Percentiles rank a stretch among this genome's conserved stretches.
These are phyloP conservation scores for Kwoniella sp. DNA, from an alignment of 768 basidiomycete species.

Conservation along the genomic window DNA sequence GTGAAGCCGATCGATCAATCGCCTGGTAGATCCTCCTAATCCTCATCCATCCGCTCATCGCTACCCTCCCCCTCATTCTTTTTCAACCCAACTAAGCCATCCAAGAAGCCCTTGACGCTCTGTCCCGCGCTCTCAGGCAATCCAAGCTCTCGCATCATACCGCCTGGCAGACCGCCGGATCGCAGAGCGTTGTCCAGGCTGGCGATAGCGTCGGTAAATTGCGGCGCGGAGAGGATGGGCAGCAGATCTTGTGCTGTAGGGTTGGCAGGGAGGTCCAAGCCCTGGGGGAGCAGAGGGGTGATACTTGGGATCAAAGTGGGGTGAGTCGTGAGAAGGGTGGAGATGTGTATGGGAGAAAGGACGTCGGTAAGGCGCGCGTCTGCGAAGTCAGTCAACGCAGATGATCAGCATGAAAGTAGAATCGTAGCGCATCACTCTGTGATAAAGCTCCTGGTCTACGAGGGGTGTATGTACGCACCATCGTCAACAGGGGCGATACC, in stretches of 20 bases:
- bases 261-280: constrained; percentile 64
- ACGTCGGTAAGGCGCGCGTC: constrained; percentile 51
- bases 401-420: not conserved
- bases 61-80: constrained; percentile 57
- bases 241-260: constrained; percentile 72
- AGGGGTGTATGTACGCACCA: constrained; percentile 12
- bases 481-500: constrained; percentile 28
- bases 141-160: constrained; percentile 74
- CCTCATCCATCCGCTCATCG: constrained; percentile 77
- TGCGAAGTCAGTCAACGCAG: constrained; percentile 1
- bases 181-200: constrained; percentile 82
- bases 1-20: no score
- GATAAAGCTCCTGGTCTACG: not conserved
- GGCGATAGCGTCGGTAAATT: constrained; percentile 76
- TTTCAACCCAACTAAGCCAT: constrained; percentile 74
- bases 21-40: no score
- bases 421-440: not conserved
- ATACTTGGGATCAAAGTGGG: constrained; percentile 71
- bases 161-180: constrained; percentile 72
- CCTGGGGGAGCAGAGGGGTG: constrained; percentile 80
- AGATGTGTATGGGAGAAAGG: constrained; percentile 43
- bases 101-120: constrained; percentile 75
- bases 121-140: constrained; percentile 82
- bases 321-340: constrained; percentile 63
- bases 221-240: constrained; percentile 77